Conservation (phyloP, 305 asterid species). For the Solanum hybrid region DNA sequence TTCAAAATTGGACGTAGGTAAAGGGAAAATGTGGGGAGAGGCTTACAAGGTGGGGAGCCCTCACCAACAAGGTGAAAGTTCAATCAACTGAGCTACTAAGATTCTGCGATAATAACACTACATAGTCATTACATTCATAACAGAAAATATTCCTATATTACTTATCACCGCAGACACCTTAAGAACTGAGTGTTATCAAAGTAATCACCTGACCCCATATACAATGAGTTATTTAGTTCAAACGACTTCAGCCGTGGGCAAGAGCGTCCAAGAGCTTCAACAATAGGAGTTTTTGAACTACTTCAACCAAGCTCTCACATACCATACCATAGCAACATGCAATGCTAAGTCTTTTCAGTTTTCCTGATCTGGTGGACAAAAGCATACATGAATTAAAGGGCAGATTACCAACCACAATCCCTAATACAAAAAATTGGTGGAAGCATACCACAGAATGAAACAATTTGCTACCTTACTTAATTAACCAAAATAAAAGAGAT, state of each 20-base stretch:
- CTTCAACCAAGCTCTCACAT: background rate
- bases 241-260: background rate
- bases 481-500: background rate
- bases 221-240: background rate
- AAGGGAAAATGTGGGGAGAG: background rate
- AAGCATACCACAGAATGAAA: background rate
- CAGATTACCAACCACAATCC: conserved; percentile 4
- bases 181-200: background rate
- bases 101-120: background rate
- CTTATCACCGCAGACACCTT: background rate
- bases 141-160: background rate
- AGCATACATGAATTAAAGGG: background rate
- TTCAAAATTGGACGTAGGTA: background rate
- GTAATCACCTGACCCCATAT: background rate
- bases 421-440: background rate
- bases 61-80: background rate
- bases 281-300: background rate
- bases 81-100: background rate
- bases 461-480: background rate
- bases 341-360: conserved; percentile 8
- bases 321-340: background rate
- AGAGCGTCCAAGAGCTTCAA: background rate
- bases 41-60: background rate
- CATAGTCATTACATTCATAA: background rate
- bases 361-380: conserved; percentile 20